Evolutionary conservation across 768 basidiomycete species (phyloP).

Genomic region (Fomitopsis pulvina): DNA sequence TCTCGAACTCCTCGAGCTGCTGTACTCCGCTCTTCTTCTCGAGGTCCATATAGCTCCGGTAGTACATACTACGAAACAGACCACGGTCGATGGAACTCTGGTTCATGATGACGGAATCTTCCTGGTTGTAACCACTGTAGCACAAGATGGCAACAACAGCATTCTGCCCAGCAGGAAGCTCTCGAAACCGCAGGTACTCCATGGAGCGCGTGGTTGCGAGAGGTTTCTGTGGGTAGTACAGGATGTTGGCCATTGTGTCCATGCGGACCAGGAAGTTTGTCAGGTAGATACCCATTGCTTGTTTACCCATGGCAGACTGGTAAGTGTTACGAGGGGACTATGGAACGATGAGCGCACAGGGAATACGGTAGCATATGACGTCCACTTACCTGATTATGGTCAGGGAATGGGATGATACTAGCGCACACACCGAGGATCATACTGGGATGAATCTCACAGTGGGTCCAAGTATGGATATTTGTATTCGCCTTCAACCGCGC

Average conservation of each 20-base stretch:
- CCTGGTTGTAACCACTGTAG: slow-evolving; percentile 99
- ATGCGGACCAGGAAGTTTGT: slow-evolving; percentile 98
- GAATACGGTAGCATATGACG: background rate
- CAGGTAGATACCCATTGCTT: slow-evolving; percentile 98
- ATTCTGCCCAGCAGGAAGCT: slow-evolving; percentile 98
- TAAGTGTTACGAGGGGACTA: slow-evolving; percentile 99
- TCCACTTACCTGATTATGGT: slow-evolving; percentile 87
- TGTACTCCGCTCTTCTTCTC: slow-evolving; percentile 95
- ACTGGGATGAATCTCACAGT: slow-evolving; percentile 98
- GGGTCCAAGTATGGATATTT: slow-evolving; percentile 90
- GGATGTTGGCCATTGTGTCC: slow-evolving; percentile 99
- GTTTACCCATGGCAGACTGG: slow-evolving; percentile 99
- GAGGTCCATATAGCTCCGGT: slow-evolving; percentile 96
- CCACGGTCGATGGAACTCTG: slow-evolving; percentile 98
- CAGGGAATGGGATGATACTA: slow-evolving; percentile 98
- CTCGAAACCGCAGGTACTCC: slow-evolving; percentile 98
- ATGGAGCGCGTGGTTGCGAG: slow-evolving; percentile 98
- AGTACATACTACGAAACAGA: slow-evolving; percentile 97
- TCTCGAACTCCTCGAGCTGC: slow-evolving; percentile 93
- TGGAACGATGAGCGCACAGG: slow-evolving; percentile 5
- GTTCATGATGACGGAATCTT: slow-evolving; percentile 99
- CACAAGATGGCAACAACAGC: slow-evolving; percentile 97
- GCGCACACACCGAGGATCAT: slow-evolving; percentile 99
- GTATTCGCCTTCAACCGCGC: slow-evolving; percentile 81
- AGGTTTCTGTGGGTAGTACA: slow-evolving; percentile 99